A percentile compares a stretch with the other conserved stretches of the same genome.
Evolutionary conservation across 306 rosid species (phyloP).

Genomic region (Hippophae gyantsensis): DNA sequence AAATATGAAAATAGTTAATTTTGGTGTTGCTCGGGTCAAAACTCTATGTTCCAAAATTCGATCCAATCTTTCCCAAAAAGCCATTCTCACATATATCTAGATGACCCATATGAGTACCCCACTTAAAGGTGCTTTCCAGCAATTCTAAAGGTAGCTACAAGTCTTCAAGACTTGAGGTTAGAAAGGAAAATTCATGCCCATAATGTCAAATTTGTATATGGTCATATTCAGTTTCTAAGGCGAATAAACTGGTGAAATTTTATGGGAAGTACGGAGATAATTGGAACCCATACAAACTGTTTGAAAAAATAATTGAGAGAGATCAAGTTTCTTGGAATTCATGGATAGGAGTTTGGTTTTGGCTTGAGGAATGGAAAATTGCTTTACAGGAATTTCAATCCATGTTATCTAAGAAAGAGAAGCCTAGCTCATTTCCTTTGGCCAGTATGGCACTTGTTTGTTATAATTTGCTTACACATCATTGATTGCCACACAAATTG

Average conservation of each 20-base stretch:
- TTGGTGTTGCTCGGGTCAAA: no score
- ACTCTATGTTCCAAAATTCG: no score
- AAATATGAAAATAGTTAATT: no score
- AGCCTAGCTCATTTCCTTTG: slow-evolving; percentile 60
- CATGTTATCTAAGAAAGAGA: slow-evolving; percentile 43
- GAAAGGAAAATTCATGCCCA: slow-evolving; percentile 6
- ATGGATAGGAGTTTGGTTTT: slow-evolving; percentile 43
- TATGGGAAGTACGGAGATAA: no score
- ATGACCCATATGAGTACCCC: slow-evolving; percentile 6
- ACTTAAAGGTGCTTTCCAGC: slow-evolving; percentile 74
- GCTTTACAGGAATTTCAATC: slow-evolving; percentile 38
- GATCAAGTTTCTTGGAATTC: slow-evolving; percentile 87
- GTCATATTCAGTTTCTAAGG: no score
- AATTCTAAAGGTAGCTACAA: slow-evolving; percentile 41
- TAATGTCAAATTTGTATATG: no score
- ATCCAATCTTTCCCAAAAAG: no score
- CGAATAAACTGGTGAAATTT: no score
- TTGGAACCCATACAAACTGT: slow-evolving; percentile 10
- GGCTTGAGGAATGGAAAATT: slow-evolving; percentile 56
- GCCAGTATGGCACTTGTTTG: slow-evolving; percentile 66
- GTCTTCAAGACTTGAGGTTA: slow-evolving; percentile 40
- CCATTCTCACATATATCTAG: no score
- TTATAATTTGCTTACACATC: slow-evolving; percentile 28
- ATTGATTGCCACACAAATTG: no score
- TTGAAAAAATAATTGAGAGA: slow-evolving; percentile 39